Conservation (phyloP, 169 alveolate species). For the Perkinsus olseni region DNA sequence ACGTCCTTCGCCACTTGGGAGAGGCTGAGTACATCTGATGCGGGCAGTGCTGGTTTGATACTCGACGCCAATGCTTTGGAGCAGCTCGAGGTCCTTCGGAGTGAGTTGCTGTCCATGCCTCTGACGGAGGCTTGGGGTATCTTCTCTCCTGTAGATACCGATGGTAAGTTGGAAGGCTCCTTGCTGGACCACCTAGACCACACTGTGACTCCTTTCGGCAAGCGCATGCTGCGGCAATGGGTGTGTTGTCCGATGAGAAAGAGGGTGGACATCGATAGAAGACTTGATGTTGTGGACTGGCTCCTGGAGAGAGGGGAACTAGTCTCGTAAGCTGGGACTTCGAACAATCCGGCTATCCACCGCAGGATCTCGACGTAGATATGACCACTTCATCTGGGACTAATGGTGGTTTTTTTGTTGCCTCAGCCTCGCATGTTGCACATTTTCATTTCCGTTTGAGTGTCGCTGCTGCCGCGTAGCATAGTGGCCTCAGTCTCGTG, state of each 20-base stretch:
- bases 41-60: slow-evolving; percentile 27
- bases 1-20: slow-evolving; percentile 1
- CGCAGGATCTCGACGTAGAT: too few species aligned
- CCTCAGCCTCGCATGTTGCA: too few species aligned
- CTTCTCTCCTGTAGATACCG: slow-evolving; percentile 16
- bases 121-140: not conserved
- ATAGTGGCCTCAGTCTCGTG: too few species aligned
- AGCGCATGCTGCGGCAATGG: slow-evolving; percentile 87
- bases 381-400: too few species aligned
- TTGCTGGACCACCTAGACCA: slow-evolving; percentile 75
- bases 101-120: slow-evolving; percentile 10
- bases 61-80: slow-evolving; percentile 59
- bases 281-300: slow-evolving; percentile 83
- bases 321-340: slow-evolving; percentile 1
- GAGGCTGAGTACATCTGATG: not conserved
- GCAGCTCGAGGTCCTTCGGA: slow-evolving; percentile 65
- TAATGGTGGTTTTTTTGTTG: too few species aligned
- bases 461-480: too few species aligned
- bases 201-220: slow-evolving; percentile 87
- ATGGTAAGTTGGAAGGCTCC: slow-evolving; percentile 58
- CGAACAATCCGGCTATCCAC: too few species aligned
- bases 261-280: slow-evolving; percentile 65
- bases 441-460: too few species aligned
- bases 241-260: slow-evolving; percentile 81
- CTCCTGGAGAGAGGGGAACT: slow-evolving; percentile 44